Conservation (phyloP, 371 early-diverging fungal genomes). For the Rhizopus stolonifer region DNA sequence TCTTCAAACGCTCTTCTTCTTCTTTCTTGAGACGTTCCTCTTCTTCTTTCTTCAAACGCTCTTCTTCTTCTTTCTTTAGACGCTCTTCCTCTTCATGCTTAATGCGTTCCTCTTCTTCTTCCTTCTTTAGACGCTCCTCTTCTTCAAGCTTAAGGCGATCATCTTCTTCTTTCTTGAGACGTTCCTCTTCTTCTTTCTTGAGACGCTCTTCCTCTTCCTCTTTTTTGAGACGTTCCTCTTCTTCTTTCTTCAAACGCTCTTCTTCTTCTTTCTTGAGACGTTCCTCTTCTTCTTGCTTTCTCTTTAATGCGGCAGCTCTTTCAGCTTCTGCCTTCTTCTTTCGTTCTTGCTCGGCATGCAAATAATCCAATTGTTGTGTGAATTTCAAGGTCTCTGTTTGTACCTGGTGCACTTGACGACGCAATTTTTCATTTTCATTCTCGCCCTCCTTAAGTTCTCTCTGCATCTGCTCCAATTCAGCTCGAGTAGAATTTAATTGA, state of each 20-base stretch:
- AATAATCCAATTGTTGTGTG: constrained; percentile 24
- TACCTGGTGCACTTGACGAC: constrained; percentile 36
- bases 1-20: background rate
- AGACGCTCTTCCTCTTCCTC: background rate
- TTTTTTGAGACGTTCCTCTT: constrained; percentile 7
- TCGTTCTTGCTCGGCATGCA: constrained; percentile 14
- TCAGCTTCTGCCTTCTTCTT: constrained; percentile 18
- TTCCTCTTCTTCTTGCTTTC: constrained; percentile 23
- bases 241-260: constrained; percentile 1
- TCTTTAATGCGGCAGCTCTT: constrained; percentile 13
- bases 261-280: constrained; percentile 5
- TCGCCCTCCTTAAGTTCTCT: constrained; percentile 32
- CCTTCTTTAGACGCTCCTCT: background rate
- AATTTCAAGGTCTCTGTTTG: constrained; percentile 38
- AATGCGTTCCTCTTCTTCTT: constrained; percentile 12
- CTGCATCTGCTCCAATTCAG: constrained; percentile 20
- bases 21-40: background rate
- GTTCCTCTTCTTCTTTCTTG: constrained; percentile 8
- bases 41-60: constrained; percentile 7
- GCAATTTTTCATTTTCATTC: constrained; percentile 33
- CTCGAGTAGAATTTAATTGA: constrained; percentile 13
- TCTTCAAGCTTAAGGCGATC: constrained; percentile 5
- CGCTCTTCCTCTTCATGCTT: constrained; percentile 6
- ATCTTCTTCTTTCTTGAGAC: constrained; percentile 6
- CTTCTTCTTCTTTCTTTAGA: background rate